Evolutionary conservation across 306 rosid genomes (phyloP).

Genomic region (Carpinus viminea): DNA sequence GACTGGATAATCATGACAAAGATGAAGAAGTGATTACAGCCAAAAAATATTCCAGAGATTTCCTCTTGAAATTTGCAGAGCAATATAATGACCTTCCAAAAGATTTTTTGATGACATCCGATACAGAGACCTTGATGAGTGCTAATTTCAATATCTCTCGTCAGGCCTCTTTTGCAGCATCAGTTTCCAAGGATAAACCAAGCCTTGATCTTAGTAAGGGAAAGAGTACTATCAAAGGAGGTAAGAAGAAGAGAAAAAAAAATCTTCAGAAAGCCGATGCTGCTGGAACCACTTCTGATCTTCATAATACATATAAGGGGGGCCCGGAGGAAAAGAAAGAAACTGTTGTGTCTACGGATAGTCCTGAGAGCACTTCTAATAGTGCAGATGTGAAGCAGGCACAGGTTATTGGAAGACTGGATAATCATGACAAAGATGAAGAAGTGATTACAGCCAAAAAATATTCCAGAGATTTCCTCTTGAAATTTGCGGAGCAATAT

Average conservation of each 20-base stretch:
- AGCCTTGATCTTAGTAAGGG: slow-evolving; percentile 49
- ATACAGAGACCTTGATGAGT: slow-evolving; percentile 47
- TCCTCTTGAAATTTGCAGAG: slow-evolving; percentile 68
- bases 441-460: slow-evolving; percentile 48
- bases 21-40: slow-evolving; percentile 49
- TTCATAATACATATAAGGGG: slow-evolving; percentile 90
- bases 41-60: slow-evolving; percentile 84
- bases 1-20: slow-evolving; percentile 9
- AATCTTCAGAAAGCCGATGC: slow-evolving; percentile 88
- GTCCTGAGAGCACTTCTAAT: slow-evolving; percentile 41
- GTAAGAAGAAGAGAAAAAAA: slow-evolving; percentile 62
- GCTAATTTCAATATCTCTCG: slow-evolving; percentile 37
- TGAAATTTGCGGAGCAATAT: slow-evolving; percentile 68
- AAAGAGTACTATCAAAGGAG: slow-evolving; percentile 42
- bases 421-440: slow-evolving; percentile 39
- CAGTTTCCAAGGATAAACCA: slow-evolving; percentile 55
- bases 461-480: slow-evolving; percentile 84
- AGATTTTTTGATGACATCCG: slow-evolving; percentile 53
- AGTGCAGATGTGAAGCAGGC: slow-evolving; percentile 43
- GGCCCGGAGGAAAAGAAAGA: slow-evolving; percentile 90
- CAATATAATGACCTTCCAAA: slow-evolving; percentile 65
- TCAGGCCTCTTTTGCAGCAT: slow-evolving; percentile 32
- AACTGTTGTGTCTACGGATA: slow-evolving; percentile 37
- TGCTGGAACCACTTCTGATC: slow-evolving; percentile 88
- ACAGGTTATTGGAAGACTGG: slow-evolving; percentile 15